Evolutionary conservation across 257 asterid genomes (phyloP).

Genomic region (Solanum pimpinellifolium): DNA sequence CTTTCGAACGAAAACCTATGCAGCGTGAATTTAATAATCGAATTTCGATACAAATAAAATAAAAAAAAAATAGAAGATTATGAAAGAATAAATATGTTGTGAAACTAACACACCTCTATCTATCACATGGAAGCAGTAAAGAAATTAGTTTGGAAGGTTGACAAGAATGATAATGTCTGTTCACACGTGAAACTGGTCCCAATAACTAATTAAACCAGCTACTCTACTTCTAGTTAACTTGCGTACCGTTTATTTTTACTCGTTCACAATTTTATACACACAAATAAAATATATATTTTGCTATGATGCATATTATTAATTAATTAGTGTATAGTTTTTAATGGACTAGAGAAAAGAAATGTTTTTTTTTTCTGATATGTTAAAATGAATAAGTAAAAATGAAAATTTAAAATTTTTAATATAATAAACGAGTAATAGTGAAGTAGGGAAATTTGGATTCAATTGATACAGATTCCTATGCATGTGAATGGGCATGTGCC

Average conservation of each 20-base stretch:
- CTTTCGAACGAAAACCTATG: accelerated
- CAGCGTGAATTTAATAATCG: accelerated
- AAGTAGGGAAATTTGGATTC: background rate
- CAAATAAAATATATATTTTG: background rate
- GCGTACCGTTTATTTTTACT: background rate
- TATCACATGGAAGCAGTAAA: constrained; percentile 9
- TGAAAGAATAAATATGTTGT: background rate
- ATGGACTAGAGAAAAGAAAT: background rate
- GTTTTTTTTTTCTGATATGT: too few species aligned
- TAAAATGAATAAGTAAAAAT: background rate
- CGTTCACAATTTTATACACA: background rate
- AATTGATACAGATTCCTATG: background rate
- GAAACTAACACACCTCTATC: background rate
- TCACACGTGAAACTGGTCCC: constrained; percentile 29
- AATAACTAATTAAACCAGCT: background rate
- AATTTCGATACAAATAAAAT: too few species aligned
- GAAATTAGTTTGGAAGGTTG: background rate
- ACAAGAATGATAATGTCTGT: background rate
- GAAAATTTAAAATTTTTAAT: background rate
- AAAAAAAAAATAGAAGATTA: too few species aligned
- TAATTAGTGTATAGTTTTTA: background rate
- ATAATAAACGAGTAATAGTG: background rate
- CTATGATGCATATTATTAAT: background rate
- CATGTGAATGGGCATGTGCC: constrained; percentile 1
- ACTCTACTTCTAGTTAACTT: background rate